Base-by-base conservation (phyloP, 805 yeast species). In the Yarrowia osloensis region DNA sequence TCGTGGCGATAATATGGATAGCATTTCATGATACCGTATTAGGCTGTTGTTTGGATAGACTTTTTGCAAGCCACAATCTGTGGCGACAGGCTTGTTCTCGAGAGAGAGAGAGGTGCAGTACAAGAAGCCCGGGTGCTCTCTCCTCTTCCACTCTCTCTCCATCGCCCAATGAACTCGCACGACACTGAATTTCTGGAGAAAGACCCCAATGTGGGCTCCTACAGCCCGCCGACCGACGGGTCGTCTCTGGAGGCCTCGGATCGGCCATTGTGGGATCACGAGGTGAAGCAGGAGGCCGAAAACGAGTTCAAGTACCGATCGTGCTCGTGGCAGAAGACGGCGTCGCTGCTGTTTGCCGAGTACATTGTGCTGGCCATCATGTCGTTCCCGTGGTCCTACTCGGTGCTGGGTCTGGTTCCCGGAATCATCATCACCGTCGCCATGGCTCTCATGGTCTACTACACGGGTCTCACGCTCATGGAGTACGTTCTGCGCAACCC, bases 351-450 rank as follows among this genome's bases (percentile, higher is more conserved):
- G 65, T 83, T 85, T 69, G 82, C 86, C 1, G 88, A 85, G 73
- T 85, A 85, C 73, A 84, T 85, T 35, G 86, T 88, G 70, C 77
- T 85, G 69, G 88, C 88, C 15, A 84, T 85, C 68, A 80, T 85
- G 85, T 83, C 87, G n/a, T 85, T 85, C 73, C 89, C 89, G 0
- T 84, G 88, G 87, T 83, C 87, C 12, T 85, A 83, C 70, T 84
- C 88, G 2, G 85, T 85, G 3, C 75, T 85, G 21, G 89, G 89
- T 0, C 74, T 85, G 9, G 82, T 85, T 1, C 87, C 88, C 1
- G 89, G 88, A 0, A 75, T 85, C 29, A 82, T 85, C 31, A 71
- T 85, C 59, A 85, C 88, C 0, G 80, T 80, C 0, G 81, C 82
- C 65, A 85, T 85, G 4, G 79, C 87, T 1, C 69, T 80, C 24